phyloP scores from a whole-genome alignment of 2,329 filamentous ascomycete genomes.

The Cladophialophora chaetospira region DNA sequence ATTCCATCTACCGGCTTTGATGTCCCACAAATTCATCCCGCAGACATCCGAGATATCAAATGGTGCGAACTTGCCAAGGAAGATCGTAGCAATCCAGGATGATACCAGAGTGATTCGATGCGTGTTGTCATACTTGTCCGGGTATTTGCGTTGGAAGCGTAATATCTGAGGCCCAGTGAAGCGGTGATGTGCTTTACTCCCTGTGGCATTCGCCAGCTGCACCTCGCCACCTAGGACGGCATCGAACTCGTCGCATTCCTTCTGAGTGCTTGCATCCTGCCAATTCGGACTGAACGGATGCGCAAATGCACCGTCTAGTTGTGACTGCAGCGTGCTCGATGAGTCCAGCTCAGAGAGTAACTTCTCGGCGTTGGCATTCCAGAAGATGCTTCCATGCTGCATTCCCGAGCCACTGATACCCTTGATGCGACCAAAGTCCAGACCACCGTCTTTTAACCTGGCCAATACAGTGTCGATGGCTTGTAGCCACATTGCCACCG shows the following conservation, averaged over 20 bases:
- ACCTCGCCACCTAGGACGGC: constrained; percentile 65
- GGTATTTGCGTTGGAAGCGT: constrained; percentile 77
- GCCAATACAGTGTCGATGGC: constrained; percentile 82
- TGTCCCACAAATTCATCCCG: constrained; percentile 97
- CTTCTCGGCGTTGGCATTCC: constrained; percentile 70
- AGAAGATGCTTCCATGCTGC: constrained; percentile 97
- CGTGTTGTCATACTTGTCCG: constrained; percentile 77
- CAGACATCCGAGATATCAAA: constrained; percentile 94
- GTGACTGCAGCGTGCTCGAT: constrained; percentile 66
- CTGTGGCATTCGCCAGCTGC: constrained; percentile 75
- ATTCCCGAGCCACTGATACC: constrained; percentile 91
- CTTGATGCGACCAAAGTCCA: constrained; percentile 73
- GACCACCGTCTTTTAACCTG: constrained; percentile 67
- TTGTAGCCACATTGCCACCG: constrained; percentile 92
- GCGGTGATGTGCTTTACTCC: constrained; percentile 92
- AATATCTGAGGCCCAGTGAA: constrained; percentile 98
- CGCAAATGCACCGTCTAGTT: constrained; percentile 73
- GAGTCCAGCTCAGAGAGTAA: constrained; percentile 64
- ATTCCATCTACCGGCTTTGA: constrained; percentile 71
- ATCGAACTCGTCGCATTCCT: constrained; percentile 88
- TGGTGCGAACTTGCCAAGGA: constrained; percentile 81
- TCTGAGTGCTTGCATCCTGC: constrained; percentile 95
- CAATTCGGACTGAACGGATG: constrained; percentile 92
- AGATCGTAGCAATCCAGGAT: constrained; percentile 88
- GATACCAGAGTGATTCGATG: constrained; percentile 89